phyloP scores from a whole-genome alignment of 2,329 filamentous ascomycete species.

The Bipolaris victoriae region DNA sequence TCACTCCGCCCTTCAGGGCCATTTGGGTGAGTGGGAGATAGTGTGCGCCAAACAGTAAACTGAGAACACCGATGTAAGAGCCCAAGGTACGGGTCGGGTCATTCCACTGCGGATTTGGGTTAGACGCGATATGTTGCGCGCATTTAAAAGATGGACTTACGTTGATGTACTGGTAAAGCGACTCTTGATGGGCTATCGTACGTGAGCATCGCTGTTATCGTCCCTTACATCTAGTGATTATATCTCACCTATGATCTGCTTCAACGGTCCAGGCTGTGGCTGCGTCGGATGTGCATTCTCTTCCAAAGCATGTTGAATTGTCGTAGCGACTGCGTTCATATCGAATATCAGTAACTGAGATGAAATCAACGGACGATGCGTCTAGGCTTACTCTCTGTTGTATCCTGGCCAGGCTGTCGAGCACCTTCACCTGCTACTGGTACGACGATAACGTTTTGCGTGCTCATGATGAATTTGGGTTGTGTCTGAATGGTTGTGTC shows the following conservation, averaged over 20 bases:
- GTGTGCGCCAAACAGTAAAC: constrained; percentile 1
- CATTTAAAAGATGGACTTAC: not conserved
- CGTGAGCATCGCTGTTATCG: not conserved
- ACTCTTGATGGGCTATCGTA: not conserved
- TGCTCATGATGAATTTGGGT: not conserved
- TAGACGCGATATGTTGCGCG: not conserved
- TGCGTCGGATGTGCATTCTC: not conserved
- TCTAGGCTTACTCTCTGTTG: not conserved
- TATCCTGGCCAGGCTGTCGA: not conserved
- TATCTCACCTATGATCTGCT: not conserved
- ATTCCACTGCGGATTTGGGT: not conserved
- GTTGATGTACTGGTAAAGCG: not conserved
- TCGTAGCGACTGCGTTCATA: not conserved
- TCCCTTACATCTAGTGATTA: not conserved
- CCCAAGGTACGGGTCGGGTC: not conserved
- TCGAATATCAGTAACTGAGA: not conserved
- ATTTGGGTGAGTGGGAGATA: constrained; percentile 7
- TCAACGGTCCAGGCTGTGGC: not conserved
- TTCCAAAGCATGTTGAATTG: not conserved
- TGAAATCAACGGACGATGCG: too few species aligned
- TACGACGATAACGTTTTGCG: not conserved
- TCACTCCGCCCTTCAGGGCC: constrained; percentile 4
- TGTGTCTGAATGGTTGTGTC: not conserved
- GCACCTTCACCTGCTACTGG: not conserved
- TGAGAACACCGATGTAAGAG: not conserved